Evolutionary conservation across 345 rosid species (phyloP).

Genomic region (Durio zibethinus): DNA sequence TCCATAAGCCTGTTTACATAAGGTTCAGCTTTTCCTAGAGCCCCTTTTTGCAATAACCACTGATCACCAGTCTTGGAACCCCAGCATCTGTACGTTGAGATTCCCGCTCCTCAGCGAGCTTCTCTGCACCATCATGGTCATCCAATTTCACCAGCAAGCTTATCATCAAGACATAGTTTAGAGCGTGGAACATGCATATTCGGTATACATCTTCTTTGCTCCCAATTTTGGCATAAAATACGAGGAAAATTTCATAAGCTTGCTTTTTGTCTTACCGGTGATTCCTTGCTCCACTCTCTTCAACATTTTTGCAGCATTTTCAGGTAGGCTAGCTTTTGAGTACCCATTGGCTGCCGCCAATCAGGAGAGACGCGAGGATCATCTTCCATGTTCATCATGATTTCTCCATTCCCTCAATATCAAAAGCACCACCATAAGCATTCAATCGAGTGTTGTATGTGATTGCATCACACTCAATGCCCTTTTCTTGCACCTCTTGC

Average conservation of each 20-base stretch:
- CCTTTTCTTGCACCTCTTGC: slow-evolving; percentile 52
- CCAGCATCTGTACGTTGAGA: slow-evolving; percentile 29
- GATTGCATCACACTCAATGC: slow-evolving; percentile 31
- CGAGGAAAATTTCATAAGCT: slow-evolving; percentile 41
- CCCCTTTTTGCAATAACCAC: slow-evolving; percentile 46
- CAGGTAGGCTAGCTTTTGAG: slow-evolving; percentile 41
- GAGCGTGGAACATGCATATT: slow-evolving; percentile 41
- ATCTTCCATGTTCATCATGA: too few relatives aligned
- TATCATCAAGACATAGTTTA: slow-evolving; percentile 41
- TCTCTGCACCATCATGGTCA: slow-evolving; percentile 50
- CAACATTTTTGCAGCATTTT: slow-evolving; percentile 42
- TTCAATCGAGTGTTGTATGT: slow-evolving; percentile 45
- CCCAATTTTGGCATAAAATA: slow-evolving; percentile 41
- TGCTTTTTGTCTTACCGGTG: background rate
- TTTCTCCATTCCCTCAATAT: slow-evolving; percentile 54
- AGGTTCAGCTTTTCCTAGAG: slow-evolving; percentile 48
- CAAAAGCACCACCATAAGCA: slow-evolving; percentile 43
- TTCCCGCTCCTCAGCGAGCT: slow-evolving; percentile 51
- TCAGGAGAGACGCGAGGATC: too few relatives aligned
- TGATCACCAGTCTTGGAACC: slow-evolving; percentile 41
- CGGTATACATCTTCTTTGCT: slow-evolving; percentile 46
- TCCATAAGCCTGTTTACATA: slow-evolving; percentile 27
- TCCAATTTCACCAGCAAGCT: slow-evolving; percentile 48
- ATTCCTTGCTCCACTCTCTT: slow-evolving; percentile 41
- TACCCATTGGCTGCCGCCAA: slow-evolving; percentile 52